Conservation (phyloP, 2,329 filamentous ascomycete species). For the Diaporthe citri region DNA sequence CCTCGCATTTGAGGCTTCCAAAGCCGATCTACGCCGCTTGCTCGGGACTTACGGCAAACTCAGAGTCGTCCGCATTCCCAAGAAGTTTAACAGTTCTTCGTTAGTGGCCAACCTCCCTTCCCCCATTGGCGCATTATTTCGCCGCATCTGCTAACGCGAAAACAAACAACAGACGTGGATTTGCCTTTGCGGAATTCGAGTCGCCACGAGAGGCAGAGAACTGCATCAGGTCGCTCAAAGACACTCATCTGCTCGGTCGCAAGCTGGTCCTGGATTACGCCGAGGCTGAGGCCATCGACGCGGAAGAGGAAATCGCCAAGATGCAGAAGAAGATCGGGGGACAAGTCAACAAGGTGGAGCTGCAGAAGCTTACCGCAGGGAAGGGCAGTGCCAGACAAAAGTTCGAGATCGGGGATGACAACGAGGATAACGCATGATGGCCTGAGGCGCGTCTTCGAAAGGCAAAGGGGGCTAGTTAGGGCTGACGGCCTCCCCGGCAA, state of each 20-base stretch:
- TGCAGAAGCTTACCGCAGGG: constrained; percentile 84
- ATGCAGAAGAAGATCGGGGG: constrained; percentile 96
- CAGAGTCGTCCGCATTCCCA: constrained; percentile 90
- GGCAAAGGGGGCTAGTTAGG: constrained; percentile 14
- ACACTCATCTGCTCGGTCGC: constrained; percentile 93
- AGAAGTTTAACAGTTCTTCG: constrained; percentile 90
- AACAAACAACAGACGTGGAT: constrained; percentile 71
- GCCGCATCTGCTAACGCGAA: constrained; percentile 20
- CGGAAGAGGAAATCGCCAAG: constrained; percentile 95
- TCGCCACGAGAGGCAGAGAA: constrained; percentile 89
- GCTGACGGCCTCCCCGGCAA: constrained; percentile 13
- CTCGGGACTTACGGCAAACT: constrained; percentile 94
- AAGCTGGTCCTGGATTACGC: constrained; percentile 93
- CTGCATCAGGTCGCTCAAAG: constrained; percentile 89
- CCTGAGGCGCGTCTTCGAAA: constrained; percentile 33
- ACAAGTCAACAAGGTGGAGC: constrained; percentile 89
- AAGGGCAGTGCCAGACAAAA: constrained; percentile 78
- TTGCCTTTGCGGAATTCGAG: constrained; percentile 96
- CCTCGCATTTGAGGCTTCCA: constrained; percentile 93
- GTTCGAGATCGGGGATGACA: constrained; percentile 85
- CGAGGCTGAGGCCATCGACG: constrained; percentile 87
- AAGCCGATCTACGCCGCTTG: constrained; percentile 89
- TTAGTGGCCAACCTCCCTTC: constrained; percentile 26
- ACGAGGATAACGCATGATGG: constrained; percentile 64
- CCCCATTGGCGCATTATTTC: constrained; percentile 6